Evolutionary conservation across 208 protist species (phyloP), one percentile per base, ranked within the genome.

Genomic region (Phytomonas francai): DNA sequence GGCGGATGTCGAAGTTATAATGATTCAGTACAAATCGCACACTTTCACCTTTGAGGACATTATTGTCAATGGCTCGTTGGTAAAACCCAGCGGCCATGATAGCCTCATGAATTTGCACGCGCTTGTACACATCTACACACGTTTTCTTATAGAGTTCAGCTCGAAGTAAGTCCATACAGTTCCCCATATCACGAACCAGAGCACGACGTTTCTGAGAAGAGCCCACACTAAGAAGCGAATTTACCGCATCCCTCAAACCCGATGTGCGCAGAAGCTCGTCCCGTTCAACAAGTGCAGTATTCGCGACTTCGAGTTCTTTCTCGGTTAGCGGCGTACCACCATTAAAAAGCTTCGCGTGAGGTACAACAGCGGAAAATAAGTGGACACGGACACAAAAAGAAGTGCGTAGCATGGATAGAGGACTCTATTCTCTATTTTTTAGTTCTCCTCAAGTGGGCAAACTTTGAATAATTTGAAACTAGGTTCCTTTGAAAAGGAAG

Each of bases 1-100:
- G 91, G 33, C 91, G 91, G 19, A 96, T 76, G 71, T 94, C 88
- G 70, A 94, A 94, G 68, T 94, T 94, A 79, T 89, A 96, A 78
- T 96, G 91, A 65, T 94, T 84, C 22, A 94, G 65, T 22, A 92
- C 85, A 78, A 93, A 96, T 28, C 91, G 80, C 33, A 84, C 80
- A 16, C 66, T 70, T 71, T 94, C 88, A 25, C 87, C 88, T 39
- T 90, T 80, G 8, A 94, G 77, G 32, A 84, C 76, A n/a, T 69
- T 92, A 0, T 71, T 59, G 61, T 70, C 87, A 29, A 85, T 80
- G 19, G 76, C 75, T 9, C 88, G 79, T 49, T 84, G 76, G 70
- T 96, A 94, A 71, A 90, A 96, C 33, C 91, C 91, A 3, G 83
- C 82, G 11, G 83, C 91, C 91, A 96, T 96, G 67, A 96, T 88